Evolutionary conservation across 257 asterid genomes (phyloP), one percentile per base, ranked within the genome.

Genomic region (Plantago elongata): DNA sequence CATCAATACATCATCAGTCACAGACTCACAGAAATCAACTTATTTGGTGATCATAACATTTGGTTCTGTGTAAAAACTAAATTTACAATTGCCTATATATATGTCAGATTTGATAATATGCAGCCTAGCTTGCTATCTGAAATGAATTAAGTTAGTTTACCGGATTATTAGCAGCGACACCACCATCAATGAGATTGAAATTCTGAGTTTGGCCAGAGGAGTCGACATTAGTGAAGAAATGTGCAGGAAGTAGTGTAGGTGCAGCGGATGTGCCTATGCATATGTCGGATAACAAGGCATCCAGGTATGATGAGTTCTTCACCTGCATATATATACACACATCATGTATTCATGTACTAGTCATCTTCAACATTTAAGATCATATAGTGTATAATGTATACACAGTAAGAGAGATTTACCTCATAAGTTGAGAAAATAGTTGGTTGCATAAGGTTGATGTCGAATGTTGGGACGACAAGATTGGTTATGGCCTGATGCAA

Each of bases 261-360:
- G 92, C 88, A 4, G 92, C 92, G 0, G 88, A 81, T 0, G 92
- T 81, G 57, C 86, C 63, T 16, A 84, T 77, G 75, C 84, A 76
- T 61, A 82, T 69, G 55, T 84, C 92, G 1, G 79, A 66, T 9
- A 84, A 13, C 1, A 57, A 61, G 9, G 83, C 86, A 68, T 84
- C 75, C 45, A 64, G 11, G 1, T 22, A 37, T 2, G 74, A 59
- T 5, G 37, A 58, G 12, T 48, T 72, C 3, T 48, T 60, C n/a
- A 60, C 45, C 64, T 60, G 64, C 42, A 18, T 47, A 59, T 22
- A 22, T 34, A 34, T 34, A 34, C 40, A 34, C n/a, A n/a, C n/a
- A n/a, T n/a, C n/a, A n/a, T n/a, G n/a, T 34, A 34, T 5, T 3
- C 14, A 48, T 22, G 12, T 29, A 3, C 5, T 11, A 29, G 13